Percentiles rank a stretch among this genome's conserved stretches.
Evolutionary conservation across 768 basidiomycete species (phyloP).

Genomic region (Cubamyces lactineus): DNA sequence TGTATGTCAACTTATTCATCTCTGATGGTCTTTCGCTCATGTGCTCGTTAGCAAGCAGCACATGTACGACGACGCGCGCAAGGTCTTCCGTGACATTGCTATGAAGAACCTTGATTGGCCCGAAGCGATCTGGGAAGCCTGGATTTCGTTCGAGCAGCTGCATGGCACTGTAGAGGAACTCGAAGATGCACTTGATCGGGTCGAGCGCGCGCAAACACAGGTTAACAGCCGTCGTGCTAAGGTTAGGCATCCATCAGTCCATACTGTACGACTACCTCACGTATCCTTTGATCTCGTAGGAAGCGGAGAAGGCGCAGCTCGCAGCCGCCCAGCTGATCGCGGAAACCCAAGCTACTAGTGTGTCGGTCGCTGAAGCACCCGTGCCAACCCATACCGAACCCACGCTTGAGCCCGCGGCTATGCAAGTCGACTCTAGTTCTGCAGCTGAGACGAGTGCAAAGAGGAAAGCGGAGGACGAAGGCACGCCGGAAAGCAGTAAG

Average conservation of each 20-base stretch:
- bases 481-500: slow-evolving; percentile 49
- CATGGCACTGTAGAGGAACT: slow-evolving; percentile 74
- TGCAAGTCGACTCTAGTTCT: slow-evolving; percentile 45
- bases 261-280: neutral
- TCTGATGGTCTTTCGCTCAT: neutral
- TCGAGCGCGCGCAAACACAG: slow-evolving; percentile 65
- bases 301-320: slow-evolving; percentile 60
- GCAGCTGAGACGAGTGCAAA: slow-evolving; percentile 49
- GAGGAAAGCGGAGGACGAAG: slow-evolving; percentile 62
- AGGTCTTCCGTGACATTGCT: slow-evolving; percentile 66
- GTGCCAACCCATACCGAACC: slow-evolving; percentile 16
- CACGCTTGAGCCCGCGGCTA: slow-evolving; percentile 28
- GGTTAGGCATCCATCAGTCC: slow-evolving; percentile 42
- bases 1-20: slow-evolving; percentile 48
- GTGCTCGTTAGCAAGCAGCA: slow-evolving; percentile 50
- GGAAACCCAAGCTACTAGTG: slow-evolving; percentile 43
- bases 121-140: slow-evolving; percentile 91
- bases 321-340: slow-evolving; percentile 51
- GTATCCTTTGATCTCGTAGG: slow-evolving; percentile 42
- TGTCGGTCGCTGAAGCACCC: slow-evolving; percentile 36
- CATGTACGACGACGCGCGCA: slow-evolving; percentile 62
- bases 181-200: slow-evolving; percentile 61
- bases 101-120: slow-evolving; percentile 90
- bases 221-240: slow-evolving; percentile 66
- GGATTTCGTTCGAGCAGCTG: slow-evolving; percentile 84